A percentile compares a stretch with the other conserved stretches of the same genome.
phyloP scores from a whole-genome alignment of 139 green algal genomes.

The Gonium pectorale region DNA sequence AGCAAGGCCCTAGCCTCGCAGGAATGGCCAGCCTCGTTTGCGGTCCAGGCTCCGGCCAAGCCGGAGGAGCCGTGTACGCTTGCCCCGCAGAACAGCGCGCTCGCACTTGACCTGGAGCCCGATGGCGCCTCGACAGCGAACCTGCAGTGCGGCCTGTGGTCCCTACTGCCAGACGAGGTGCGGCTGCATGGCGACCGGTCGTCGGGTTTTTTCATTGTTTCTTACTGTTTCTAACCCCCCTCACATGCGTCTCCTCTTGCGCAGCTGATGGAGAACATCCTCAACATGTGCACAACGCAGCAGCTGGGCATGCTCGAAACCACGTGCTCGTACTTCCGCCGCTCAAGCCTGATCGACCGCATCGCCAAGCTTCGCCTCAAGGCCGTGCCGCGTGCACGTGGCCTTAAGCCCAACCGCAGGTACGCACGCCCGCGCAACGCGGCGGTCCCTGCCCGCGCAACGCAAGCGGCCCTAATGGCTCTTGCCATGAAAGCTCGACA shows the following conservation, averaged over 20 bases:
- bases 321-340: slow-evolving; percentile 74
- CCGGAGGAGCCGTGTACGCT: no score
- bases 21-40: no score
- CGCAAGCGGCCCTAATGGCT: no score
- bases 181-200: no score
- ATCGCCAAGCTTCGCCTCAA: slow-evolving; percentile 70
- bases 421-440: no score
- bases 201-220: neutral
- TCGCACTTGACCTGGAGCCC: neutral
- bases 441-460: no score
- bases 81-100: slow-evolving; percentile 6
- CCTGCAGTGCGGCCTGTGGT: slow-evolving; percentile 43
- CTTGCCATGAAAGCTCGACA: no score
- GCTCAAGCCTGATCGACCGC: slow-evolving; percentile 67
- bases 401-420: slow-evolving; percentile 72
- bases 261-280: slow-evolving; percentile 75
- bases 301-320: slow-evolving; percentile 78
- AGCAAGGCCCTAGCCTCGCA: no score
- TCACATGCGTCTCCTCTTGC: neutral
- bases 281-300: slow-evolving; percentile 64
- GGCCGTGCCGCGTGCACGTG: slow-evolving; percentile 72
- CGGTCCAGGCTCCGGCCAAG: no score
- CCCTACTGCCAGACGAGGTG: slow-evolving; percentile 56
- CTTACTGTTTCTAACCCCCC: neutral
- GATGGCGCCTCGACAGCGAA: slow-evolving; percentile 21